Evolutionary conservation across 2,329 filamentous ascomycete genomes (phyloP), one percentile per base, ranked within the genome.

Genomic region (Pseudogymnoascus sp.): DNA sequence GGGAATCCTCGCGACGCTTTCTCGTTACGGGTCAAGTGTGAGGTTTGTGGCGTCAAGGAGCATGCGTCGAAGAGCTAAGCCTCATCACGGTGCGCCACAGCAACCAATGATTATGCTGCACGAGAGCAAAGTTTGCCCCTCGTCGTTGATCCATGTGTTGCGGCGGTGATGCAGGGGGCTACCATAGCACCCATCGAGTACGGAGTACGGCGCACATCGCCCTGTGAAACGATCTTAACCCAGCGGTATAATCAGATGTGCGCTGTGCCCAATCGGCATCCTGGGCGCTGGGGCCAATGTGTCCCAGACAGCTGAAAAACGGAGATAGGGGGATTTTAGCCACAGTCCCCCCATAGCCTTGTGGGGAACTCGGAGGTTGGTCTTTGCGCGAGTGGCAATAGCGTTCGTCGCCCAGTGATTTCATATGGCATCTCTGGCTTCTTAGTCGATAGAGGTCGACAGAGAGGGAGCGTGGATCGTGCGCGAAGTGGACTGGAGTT

Each of bases 21-120:
- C 50, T 56, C 50, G n/a, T 56, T 56, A 56, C 7, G 50, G 50
- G 50, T 14, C n/a, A 56, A 56, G 50, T 35, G 50, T 5, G 50
- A 33, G 26, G 4, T 56, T 56, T 56, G 50, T 56, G 50, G 50
- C 50, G 50, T 56, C 50, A 56, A 56, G 28, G 28, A 56, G 50
- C 28, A 56, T 56, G 50, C 50, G 50, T 56, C 50, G 50, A 28
- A 56, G 16, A 56, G 50, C 50, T 56, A 56, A 56, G 50, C 50
- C 50, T 56, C 50, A 56, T 28, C 28, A 56, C 3, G 50, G 24
- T 56, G 50, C 50, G 50, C 50, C 50, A 56, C 50, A 56, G 16
- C 28, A 56, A 56, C 50, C 50, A 56, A 56, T 56, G 50, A 22
- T 33, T 56, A 19, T 56, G 8, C 50, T 56, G 50, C n/a, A 56